Evolutionary conservation across 805 yeast genomes (phyloP).

Genomic region (Jamesozyma rosinii): DNA sequence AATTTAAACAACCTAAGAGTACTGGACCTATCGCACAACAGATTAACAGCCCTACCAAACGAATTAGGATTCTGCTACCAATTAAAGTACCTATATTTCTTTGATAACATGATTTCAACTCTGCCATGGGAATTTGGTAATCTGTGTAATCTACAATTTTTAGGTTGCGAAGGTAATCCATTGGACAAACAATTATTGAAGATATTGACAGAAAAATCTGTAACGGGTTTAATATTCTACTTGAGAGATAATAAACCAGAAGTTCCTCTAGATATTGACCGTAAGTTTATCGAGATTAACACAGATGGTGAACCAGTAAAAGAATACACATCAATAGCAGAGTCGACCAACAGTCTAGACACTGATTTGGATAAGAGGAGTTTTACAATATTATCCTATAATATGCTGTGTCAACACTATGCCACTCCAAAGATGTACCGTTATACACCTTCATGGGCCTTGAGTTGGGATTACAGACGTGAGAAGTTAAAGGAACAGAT

Average conservation of each 20-base stretch:
- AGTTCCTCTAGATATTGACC: conserved; percentile 53
- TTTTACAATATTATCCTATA: conserved; percentile 78
- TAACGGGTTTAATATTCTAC: conserved; percentile 69
- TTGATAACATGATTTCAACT: conserved; percentile 70
- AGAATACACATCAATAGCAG: conserved; percentile 25
- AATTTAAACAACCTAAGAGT: conserved; percentile 66
- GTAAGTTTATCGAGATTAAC: conserved; percentile 75
- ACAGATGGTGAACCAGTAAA: conserved; percentile 58
- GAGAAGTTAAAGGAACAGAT: conserved; percentile 69
- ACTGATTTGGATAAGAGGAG: conserved; percentile 27
- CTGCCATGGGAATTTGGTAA: conserved; percentile 83
- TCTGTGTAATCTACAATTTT: conserved; percentile 69
- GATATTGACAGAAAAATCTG: conserved; percentile 70
- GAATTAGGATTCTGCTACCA: conserved; percentile 79
- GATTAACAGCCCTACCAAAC: conserved; percentile 60
- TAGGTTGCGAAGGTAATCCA: conserved; percentile 92
- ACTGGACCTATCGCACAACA: conserved; percentile 76
- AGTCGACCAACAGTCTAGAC: conserved; percentile 20
- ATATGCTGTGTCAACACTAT: conserved; percentile 89
- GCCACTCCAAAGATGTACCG: conserved; percentile 88
- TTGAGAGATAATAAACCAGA: conserved; percentile 77
- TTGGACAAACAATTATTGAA: conserved; percentile 56
- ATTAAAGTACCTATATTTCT: conserved; percentile 71
- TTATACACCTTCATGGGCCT: conserved; percentile 95
- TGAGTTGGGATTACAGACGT: conserved; percentile 85